Evolutionary conservation across 352 stramenopile species (phyloP), one percentile per base, ranked within the genome.

Genomic region (Globisporangium canariense): DNA sequence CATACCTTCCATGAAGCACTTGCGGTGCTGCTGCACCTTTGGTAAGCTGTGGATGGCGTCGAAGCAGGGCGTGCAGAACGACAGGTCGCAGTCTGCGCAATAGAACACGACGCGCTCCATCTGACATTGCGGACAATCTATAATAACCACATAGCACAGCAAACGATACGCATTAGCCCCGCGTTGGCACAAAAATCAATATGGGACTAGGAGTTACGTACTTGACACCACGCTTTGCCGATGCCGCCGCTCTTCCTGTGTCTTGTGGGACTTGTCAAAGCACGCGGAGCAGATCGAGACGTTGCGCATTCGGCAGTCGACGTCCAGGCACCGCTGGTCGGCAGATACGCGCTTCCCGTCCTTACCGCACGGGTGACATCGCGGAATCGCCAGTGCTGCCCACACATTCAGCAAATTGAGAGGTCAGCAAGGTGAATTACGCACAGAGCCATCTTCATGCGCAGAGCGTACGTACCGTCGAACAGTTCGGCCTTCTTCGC

Each of bases 121-220:
- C 36, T 86, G 78, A 36, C 84, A 93, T 25, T 86, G 80, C 18
- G 69, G 79, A 64, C 84, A 93, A n/a, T 68, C 81, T 92, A n/a
- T 9, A n/a, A 50, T 3, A 22, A 22, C 13, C 53, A 51, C 14
- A 50, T 18, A 30, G 41, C 32, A n/a, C 14, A 28, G 25, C 8
- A 22, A 38, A 36, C 22, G 4, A 55, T 16, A 20, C 25, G n/a
- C 30, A 18, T 36, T 32, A 58, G 5, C 51, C 32, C 32, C 32
- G 32, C 32, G 32, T 59, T 41, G 41, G n/a, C 52, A 46, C 14
- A 43, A 53, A 2, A 13, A 49, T 32, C 5, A 45, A 32, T 8
- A 54, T 16, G 7, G 43, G 1, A 46, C 9, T 3, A 18, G 10
- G 20, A 18, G n/a, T 18, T 1, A 80, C 70, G 59, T 36, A 87